These are phyloP conservation scores for Pancytospora philotis DNA, from an alignment of 371 early-diverging fungal species.

Conservation along the genomic window DNA sequence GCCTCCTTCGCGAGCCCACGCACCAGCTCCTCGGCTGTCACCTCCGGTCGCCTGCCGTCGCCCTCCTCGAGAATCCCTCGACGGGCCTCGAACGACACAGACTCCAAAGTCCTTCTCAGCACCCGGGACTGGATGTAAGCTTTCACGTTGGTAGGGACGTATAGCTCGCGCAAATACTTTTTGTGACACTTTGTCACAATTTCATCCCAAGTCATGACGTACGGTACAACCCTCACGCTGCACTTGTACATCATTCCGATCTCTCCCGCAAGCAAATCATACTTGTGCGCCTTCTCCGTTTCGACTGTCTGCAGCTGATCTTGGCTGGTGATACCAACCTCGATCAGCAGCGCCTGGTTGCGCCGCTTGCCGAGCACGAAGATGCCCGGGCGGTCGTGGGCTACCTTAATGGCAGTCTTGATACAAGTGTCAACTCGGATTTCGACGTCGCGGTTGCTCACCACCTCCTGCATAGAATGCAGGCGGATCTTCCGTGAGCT, in stretches of 20 bases:
- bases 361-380: neutral
- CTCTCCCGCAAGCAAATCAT: neutral
- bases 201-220: constrained; percentile 10
- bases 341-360: neutral
- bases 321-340: constrained; percentile 10
- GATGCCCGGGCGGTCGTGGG: neutral
- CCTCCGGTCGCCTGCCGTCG: too few relatives aligned
- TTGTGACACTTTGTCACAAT: neutral
- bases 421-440: neutral
- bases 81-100: too few relatives aligned
- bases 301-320: neutral
- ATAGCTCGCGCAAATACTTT: neutral
- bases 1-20: too few relatives aligned
- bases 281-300: constrained; percentile 13
- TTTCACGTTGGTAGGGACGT: too few relatives aligned
- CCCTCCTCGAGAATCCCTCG: too few relatives aligned
- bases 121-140: too few relatives aligned
- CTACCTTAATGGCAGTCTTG: neutral
- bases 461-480: neutral
- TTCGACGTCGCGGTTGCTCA: neutral
- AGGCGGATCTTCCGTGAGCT: neutral
- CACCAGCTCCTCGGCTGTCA: too few relatives aligned
- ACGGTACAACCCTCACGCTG: constrained; percentile 2
- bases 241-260: neutral
- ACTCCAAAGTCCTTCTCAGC: too few relatives aligned